phyloP scores from a whole-genome alignment of 1,284 basidiomycete genomes.

The Ganoderma meredithae region DNA sequence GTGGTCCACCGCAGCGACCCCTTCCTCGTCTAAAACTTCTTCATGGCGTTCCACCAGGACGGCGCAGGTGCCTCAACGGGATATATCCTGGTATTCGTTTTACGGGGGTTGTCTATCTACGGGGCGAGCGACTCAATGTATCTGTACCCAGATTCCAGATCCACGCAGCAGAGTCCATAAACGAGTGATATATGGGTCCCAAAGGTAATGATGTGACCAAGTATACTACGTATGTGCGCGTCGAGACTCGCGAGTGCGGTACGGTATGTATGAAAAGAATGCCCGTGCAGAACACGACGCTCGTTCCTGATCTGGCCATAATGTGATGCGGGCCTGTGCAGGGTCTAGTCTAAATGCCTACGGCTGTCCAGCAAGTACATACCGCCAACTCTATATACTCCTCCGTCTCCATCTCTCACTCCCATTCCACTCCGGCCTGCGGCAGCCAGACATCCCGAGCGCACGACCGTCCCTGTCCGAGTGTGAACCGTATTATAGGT shows the following conservation, averaged over 20 bases:
- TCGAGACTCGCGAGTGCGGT: no score
- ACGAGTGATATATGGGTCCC: not conserved
- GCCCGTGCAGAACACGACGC: not conserved
- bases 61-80: not conserved
- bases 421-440: not conserved
- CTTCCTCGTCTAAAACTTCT: constrained; percentile 3
- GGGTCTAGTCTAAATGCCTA: not conserved
- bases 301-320: not conserved
- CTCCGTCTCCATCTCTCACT: not conserved
- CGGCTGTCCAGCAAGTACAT: not conserved
- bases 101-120: not conserved
- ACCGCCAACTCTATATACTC: not conserved
- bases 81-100: not conserved
- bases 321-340: not conserved
- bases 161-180: not conserved
- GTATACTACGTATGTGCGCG: no score
- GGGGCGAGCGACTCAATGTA: not conserved
- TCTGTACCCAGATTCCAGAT: not conserved
- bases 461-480: not conserved
- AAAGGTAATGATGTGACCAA: not conserved
- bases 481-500: not conserved
- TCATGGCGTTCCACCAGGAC: not conserved
- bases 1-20: not conserved
- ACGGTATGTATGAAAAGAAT: not conserved
- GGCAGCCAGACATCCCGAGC: no score